These are phyloP conservation scores for Podila clonocystis DNA, from an alignment of 192 early-diverging fungal species.

Conservation along the genomic window DNA sequence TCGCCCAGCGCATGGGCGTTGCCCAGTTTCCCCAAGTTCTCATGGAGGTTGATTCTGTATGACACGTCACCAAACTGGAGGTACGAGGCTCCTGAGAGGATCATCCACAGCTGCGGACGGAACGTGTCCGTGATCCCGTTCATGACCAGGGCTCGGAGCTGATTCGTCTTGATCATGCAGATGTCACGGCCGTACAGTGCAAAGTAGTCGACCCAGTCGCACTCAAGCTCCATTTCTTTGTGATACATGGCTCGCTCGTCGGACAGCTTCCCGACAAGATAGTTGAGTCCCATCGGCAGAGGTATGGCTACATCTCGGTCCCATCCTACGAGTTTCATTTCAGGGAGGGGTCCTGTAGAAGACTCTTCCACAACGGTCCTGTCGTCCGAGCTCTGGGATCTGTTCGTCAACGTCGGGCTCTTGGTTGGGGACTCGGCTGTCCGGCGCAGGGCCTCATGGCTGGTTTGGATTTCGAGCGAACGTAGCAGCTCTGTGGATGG, in stretches of 20 bases:
- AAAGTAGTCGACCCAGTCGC: slow-evolving; percentile 45
- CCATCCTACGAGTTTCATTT: not conserved
- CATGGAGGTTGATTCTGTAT: slow-evolving; percentile 20
- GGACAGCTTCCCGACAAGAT: not conserved
- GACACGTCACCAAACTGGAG: slow-evolving; percentile 18
- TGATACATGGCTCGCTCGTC: not conserved
- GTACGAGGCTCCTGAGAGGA: slow-evolving; percentile 38
- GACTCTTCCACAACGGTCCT: not conserved
- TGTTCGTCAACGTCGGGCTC: slow-evolving; percentile 1
- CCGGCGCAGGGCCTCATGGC: not conserved
- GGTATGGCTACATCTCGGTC: not conserved
- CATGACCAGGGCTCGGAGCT: slow-evolving; percentile 9
- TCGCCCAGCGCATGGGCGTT: slow-evolving; percentile 11
- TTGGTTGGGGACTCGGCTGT: not conserved
- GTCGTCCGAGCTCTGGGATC: slow-evolving; percentile 8
- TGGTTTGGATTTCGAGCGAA: slow-evolving; percentile 26
- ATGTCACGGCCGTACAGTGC: slow-evolving; percentile 29
- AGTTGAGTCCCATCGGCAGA: not conserved
- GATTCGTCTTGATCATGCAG: slow-evolving; percentile 43
- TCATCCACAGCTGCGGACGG: slow-evolving; percentile 44
- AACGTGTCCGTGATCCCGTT: slow-evolving; percentile 25
- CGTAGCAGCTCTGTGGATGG: slow-evolving; percentile 19
- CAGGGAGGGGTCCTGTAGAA: not conserved
- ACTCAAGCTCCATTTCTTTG: slow-evolving; percentile 28
- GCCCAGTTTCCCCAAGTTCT: not conserved